Percentiles rank a stretch among this genome's conserved stretches.
phyloP scores from a whole-genome alignment of 1,284 basidiomycete species.

The Pseudozyma hubeiensis region DNA sequence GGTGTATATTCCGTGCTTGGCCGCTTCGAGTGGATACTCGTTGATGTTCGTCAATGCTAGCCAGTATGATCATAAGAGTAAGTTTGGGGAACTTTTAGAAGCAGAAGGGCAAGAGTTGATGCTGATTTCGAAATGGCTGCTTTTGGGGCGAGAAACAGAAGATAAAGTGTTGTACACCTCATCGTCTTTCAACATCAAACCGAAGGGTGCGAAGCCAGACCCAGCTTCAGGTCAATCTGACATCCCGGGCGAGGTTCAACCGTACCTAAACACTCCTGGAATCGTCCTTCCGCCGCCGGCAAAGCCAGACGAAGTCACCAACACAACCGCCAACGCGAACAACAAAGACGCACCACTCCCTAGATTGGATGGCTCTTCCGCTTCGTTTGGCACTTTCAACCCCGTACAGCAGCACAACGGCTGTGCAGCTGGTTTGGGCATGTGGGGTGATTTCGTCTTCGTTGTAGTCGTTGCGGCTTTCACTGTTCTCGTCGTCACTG shows the following conservation, averaged over 20 bases:
- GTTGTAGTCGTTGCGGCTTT: slow-evolving; percentile 18
- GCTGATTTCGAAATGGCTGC: too few relatives aligned
- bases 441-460: slow-evolving; percentile 11
- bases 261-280: slow-evolving; percentile 21
- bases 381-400: slow-evolving; percentile 14
- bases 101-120: too few relatives aligned
- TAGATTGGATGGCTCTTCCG: slow-evolving; percentile 11
- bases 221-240: slow-evolving; percentile 21
- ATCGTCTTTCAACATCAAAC: slow-evolving; percentile 24
- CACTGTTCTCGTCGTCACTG: slow-evolving; percentile 17
- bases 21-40: slow-evolving; percentile 9
- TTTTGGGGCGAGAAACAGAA: not conserved
- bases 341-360: slow-evolving; percentile 15
- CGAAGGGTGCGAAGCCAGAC: slow-evolving; percentile 23
- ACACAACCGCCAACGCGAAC: slow-evolving; percentile 12
- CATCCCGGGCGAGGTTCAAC: slow-evolving; percentile 22
- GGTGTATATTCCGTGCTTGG: slow-evolving; percentile 39
- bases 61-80: slow-evolving; percentile 31
- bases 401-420: slow-evolving; percentile 1
- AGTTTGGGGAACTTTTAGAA: not conserved
- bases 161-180: slow-evolving; percentile 30
- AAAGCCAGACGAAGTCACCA: slow-evolving; percentile 9
- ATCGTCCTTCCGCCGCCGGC: slow-evolving; percentile 19
- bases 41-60: slow-evolving; percentile 30
- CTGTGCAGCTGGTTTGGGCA: not conserved